A percentile compares a stretch with the other conserved stretches of the same genome.
phyloP scores from a whole-genome alignment of 345 rosid genomes.

The Zanthoxylum bungeanum region DNA sequence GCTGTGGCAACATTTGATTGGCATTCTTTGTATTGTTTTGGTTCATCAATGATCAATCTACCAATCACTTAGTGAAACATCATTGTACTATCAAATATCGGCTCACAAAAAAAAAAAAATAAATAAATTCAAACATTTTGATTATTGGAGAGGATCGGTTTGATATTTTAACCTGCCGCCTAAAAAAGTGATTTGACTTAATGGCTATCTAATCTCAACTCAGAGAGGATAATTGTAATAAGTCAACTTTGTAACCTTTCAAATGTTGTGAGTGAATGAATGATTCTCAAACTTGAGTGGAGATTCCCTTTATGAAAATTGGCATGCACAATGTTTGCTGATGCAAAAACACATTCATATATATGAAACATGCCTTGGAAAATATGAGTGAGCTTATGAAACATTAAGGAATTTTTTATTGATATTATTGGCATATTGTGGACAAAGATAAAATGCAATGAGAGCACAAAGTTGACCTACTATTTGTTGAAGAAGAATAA shows the following conservation, averaged over 20 bases:
- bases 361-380: neutral
- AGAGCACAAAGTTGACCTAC: neutral
- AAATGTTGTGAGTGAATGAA: neutral
- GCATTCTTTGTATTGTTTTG: neutral
- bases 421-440: neutral
- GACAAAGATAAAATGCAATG: neutral
- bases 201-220: neutral
- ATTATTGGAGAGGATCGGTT: neutral
- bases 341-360: too few relatives aligned
- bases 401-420: neutral
- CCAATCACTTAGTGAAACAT: slow-evolving; percentile 1
- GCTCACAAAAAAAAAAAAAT: neutral
- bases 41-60: neutral
- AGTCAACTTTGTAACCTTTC: neutral
- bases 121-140: neutral
- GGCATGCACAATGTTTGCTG: neutral
- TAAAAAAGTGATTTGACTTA: neutral
- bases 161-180: slow-evolving; percentile 4
- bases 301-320: neutral
- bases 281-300: neutral
- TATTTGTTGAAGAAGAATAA: slow-evolving; percentile 1
- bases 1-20: neutral
- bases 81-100: neutral
- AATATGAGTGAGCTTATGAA: neutral
- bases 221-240: neutral